Evolutionary conservation across 805 yeast species (phyloP).

Genomic region (Wickerhamomyces alni): DNA sequence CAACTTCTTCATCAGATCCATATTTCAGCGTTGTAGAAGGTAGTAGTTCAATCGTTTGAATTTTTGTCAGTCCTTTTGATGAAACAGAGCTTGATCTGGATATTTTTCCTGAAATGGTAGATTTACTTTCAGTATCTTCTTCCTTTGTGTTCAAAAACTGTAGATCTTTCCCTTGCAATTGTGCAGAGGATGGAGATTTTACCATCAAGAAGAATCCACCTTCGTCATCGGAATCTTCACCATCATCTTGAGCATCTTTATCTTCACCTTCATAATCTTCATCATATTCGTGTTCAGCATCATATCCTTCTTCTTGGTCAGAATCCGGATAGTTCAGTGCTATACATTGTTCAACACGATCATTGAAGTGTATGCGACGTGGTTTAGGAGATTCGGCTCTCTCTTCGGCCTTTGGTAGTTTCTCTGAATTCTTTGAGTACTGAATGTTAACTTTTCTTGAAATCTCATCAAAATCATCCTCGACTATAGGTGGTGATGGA

Average conservation of each 20-base stretch:
- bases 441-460: constrained; percentile 23
- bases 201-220: constrained; percentile 66
- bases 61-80: constrained; percentile 2
- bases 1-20: constrained; percentile 58
- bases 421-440: constrained; percentile 4
- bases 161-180: constrained; percentile 14
- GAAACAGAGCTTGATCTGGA: background rate
- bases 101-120: too few species aligned
- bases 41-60: constrained; percentile 64
- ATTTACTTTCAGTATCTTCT: background rate
- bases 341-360: constrained; percentile 90
- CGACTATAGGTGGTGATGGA: constrained; percentile 22
- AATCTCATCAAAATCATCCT: constrained; percentile 22
- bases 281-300: constrained; percentile 21
- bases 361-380: constrained; percentile 88
- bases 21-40: constrained; percentile 86
- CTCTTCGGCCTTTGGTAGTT: background rate
- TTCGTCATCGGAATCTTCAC: constrained; percentile 48
- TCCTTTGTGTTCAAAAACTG: constrained; percentile 1
- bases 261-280: constrained; percentile 15
- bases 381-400: constrained; percentile 1
- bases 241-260: constrained; percentile 18
- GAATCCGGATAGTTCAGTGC: constrained; percentile 39
- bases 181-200: constrained; percentile 33
- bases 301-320: constrained; percentile 13